Conservation (phyloP, 495 filamentous ascomycete species). For the Lineolata rhizophorae region DNA sequence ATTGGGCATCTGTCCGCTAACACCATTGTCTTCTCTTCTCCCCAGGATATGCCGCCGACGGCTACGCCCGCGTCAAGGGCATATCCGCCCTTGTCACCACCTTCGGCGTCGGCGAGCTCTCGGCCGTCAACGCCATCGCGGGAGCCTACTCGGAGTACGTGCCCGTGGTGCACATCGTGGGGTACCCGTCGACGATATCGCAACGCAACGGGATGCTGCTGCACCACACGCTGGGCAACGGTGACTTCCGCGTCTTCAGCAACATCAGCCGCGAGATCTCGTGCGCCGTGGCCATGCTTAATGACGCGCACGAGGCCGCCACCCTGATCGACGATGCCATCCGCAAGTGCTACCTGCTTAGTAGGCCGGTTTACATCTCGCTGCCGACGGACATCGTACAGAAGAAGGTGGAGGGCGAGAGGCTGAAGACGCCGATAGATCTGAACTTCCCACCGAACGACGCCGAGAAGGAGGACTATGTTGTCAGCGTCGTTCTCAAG, state of each 20-base stretch:
- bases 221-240: conserved; percentile 86
- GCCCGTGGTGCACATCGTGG: conserved; percentile 66
- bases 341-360: conserved; percentile 46
- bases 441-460: conserved; percentile 42
- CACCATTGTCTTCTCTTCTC: no score
- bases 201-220: conserved; percentile 46
- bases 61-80: conserved; percentile 47
- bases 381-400: conserved; percentile 71
- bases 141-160: conserved; percentile 53
- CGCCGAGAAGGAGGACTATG: conserved; percentile 55
- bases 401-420: conserved; percentile 53
- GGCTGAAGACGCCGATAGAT: conserved; percentile 47
- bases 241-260: conserved; percentile 68
- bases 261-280: conserved; percentile 57
- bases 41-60: conserved; percentile 47
- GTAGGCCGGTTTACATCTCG: conserved; percentile 46
- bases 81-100: conserved; percentile 44
- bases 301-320: conserved; percentile 44
- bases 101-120: conserved; percentile 50
- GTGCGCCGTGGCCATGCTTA: conserved; percentile 44
- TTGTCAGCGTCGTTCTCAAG: conserved; percentile 58
- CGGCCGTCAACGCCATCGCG: conserved; percentile 44
- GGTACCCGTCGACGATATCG: conserved; percentile 36
- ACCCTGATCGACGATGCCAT: conserved; percentile 62
- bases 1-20: no score